Percentiles rank a stretch among this genome's conserved stretches.
phyloP scores from a whole-genome alignment of 306 rosid genomes.

The Vicia villosa region DNA sequence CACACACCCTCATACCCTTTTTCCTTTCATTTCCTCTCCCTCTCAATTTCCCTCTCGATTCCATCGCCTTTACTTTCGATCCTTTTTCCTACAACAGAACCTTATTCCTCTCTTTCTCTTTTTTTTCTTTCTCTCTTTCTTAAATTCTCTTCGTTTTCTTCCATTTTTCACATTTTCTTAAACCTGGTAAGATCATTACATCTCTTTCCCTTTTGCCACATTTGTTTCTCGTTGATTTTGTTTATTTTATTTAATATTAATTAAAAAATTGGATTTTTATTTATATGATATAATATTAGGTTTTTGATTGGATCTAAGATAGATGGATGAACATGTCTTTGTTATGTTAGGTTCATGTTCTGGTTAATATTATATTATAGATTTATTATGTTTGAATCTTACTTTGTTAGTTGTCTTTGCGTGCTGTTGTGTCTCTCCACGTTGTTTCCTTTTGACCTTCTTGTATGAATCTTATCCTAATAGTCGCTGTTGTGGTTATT shows the following conservation, averaged over 20 bases:
- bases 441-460: slow-evolving; percentile 39
- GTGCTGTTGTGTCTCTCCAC: slow-evolving; percentile 48
- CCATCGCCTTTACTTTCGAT: slow-evolving; percentile 48
- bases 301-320: slow-evolving; percentile 49
- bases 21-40: not conserved
- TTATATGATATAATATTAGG: slow-evolving; percentile 17
- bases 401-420: slow-evolving; percentile 53
- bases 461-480: slow-evolving; percentile 38
- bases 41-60: slow-evolving; percentile 42
- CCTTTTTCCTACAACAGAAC: slow-evolving; percentile 38
- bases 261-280: not conserved
- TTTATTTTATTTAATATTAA: not conserved
- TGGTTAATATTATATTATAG: slow-evolving; percentile 47
- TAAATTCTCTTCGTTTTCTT: slow-evolving; percentile 25
- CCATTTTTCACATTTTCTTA: slow-evolving; percentile 7
- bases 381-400: slow-evolving; percentile 30
- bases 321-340: slow-evolving; percentile 32
- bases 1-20: not conserved
- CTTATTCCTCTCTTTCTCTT: slow-evolving; percentile 34
- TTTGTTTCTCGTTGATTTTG: not conserved
- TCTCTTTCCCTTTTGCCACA: not conserved
- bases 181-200: slow-evolving; percentile 37
- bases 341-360: slow-evolving; percentile 46
- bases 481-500: slow-evolving; percentile 31
- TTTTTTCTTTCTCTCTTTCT: slow-evolving; percentile 1